Evolutionary conservation across 1,284 basidiomycete genomes (phyloP).

Genomic region (Heliocybe sulcata): DNA sequence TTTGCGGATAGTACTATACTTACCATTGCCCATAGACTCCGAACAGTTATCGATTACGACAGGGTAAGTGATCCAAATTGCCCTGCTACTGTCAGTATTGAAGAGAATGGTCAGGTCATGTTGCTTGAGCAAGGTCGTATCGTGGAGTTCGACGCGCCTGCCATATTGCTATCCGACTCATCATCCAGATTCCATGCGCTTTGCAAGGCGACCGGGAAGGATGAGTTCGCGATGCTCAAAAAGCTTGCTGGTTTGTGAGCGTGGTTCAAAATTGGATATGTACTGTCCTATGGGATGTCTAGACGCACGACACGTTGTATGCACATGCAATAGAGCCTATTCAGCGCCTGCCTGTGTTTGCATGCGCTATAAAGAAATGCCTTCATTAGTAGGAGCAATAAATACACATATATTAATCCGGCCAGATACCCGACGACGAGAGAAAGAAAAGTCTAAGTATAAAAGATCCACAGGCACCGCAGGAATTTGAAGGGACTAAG

Average conservation of each 20-base stretch:
- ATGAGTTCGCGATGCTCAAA: slow-evolving; percentile 71
- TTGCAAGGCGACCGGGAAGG: slow-evolving; percentile 78
- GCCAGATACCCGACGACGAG: too few relatives aligned
- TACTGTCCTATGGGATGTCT: too few relatives aligned
- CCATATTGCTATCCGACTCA: slow-evolving; percentile 55
- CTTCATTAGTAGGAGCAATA: too few relatives aligned
- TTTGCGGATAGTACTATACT: slow-evolving; percentile 52
- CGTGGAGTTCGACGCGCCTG: slow-evolving; percentile 77
- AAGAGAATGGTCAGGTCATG: slow-evolving; percentile 51
- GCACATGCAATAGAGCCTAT: too few relatives aligned
- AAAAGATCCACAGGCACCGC: neutral
- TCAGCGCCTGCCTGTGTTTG: too few relatives aligned
- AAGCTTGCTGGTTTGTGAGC: slow-evolving; percentile 49
- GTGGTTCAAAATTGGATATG: too few relatives aligned
- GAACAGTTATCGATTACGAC: slow-evolving; percentile 57
- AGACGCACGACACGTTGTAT: too few relatives aligned
- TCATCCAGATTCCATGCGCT: slow-evolving; percentile 69
- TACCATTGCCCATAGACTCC: slow-evolving; percentile 59
- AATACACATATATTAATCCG: too few relatives aligned
- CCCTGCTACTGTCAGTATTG: slow-evolving; percentile 3
- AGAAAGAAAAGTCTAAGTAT: neutral
- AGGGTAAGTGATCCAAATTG: slow-evolving; percentile 28
- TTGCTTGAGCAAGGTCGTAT: slow-evolving; percentile 84
- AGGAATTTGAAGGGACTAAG: neutral
- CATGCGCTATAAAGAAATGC: too few relatives aligned